phyloP scores from a whole-genome alignment of 2,329 filamentous ascomycete species.

The Hypoxylon rubiginosum region DNA sequence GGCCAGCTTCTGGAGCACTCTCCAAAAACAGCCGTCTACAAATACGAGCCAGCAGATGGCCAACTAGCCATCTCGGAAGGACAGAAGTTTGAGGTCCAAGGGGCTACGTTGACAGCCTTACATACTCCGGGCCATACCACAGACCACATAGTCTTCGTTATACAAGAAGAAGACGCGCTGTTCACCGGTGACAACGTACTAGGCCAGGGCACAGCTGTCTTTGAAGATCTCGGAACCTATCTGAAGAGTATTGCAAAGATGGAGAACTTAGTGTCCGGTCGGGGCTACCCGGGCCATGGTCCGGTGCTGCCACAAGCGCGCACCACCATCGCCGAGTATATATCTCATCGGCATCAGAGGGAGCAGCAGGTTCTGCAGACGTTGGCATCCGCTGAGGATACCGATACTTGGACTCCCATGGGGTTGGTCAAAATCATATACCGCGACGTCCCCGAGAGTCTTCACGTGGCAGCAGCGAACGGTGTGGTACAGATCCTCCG shows the following conservation, averaged over 20 bases:
- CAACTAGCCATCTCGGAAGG: conserved; percentile 69
- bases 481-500: conserved; percentile 83
- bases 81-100: conserved; percentile 65
- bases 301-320: conserved; percentile 80
- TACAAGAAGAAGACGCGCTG: conserved; percentile 84
- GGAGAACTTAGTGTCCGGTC: conserved; percentile 72
- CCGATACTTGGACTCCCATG: conserved; percentile 74
- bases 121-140: conserved; percentile 77
- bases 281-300: conserved; percentile 91
- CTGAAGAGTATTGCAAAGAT: conserved; percentile 70
- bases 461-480: conserved; percentile 81
- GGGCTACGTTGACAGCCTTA: conserved; percentile 53
- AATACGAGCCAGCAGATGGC: conserved; percentile 68
- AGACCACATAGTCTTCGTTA: conserved; percentile 84
- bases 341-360: conserved; percentile 81
- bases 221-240: conserved; percentile 39
- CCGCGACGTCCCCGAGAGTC: conserved; percentile 77
- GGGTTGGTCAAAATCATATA: conserved; percentile 93
- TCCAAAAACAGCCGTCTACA: conserved; percentile 75
- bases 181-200: conserved; percentile 93
- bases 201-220: conserved; percentile 66
- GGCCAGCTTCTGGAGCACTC: conserved; percentile 74
- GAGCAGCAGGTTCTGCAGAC: conserved; percentile 82
- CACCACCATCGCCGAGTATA: conserved; percentile 83
- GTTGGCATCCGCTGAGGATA: conserved; percentile 60